phyloP scores from a whole-genome alignment of 1,139 yeast species.

The Geotrichum fermentans region DNA sequence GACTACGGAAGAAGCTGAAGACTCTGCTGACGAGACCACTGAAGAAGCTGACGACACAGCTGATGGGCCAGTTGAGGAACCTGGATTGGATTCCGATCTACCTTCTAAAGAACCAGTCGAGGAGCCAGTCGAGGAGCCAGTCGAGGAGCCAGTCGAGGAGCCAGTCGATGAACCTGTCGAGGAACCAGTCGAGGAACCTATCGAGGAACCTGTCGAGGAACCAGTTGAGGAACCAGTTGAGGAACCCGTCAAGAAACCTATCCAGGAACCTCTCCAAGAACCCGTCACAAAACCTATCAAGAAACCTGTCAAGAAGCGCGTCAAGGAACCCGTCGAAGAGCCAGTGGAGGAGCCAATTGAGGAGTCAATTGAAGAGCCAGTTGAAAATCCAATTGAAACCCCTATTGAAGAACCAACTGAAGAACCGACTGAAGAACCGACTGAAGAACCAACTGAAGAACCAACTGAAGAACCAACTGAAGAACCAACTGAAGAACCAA shows the following conservation, averaged over 20 bases:
- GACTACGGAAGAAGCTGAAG: not conserved
- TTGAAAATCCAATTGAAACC: not conserved
- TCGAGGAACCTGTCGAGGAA: slow-evolving; percentile 4
- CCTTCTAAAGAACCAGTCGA: not conserved
- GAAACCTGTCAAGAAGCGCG: slow-evolving; percentile 1
- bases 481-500: not conserved
- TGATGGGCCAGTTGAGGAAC: slow-evolving; percentile 2
- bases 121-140: not conserved
- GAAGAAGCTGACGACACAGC: not conserved
- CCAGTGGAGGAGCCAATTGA: slow-evolving; percentile 3
- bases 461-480: slow-evolving; percentile 3
- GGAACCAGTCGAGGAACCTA: slow-evolving; percentile 3
- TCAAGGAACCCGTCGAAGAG: slow-evolving; percentile 3
- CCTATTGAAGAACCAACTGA: slow-evolving; percentile 3
- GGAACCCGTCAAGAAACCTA: slow-evolving; percentile 1
- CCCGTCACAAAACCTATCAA: slow-evolving; percentile 1
- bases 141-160: slow-evolving; percentile 1
- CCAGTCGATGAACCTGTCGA: slow-evolving; percentile 1
- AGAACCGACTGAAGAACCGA: not conserved
- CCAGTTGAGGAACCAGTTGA: slow-evolving; percentile 2
- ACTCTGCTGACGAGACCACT: not conserved
- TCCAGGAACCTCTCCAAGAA: slow-evolving; percentile 5
- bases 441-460: slow-evolving; percentile 3
- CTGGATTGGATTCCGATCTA: not conserved
- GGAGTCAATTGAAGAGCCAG: not conserved